A percentile compares a stretch with the other conserved stretches of the same genome.
phyloP scores from a whole-genome alignment of 306 rosid species.

The Erythrophleum fordii region DNA sequence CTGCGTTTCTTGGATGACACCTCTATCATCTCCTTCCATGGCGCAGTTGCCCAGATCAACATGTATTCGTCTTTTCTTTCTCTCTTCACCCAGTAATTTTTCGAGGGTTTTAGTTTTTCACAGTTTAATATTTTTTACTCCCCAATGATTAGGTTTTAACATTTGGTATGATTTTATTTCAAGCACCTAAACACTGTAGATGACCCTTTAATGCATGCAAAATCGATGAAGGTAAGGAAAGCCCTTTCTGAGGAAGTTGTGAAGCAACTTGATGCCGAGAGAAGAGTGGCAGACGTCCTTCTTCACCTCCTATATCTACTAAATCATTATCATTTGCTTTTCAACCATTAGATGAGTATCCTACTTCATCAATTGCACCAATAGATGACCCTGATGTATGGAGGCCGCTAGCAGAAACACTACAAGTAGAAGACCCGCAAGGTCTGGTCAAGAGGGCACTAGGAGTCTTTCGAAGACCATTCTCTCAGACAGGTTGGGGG shows the following conservation, averaged over 20 bases:
- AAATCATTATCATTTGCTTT: conserved; percentile 69
- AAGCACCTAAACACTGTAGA: conserved; percentile 67
- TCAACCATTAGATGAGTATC: conserved; percentile 78
- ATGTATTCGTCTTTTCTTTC: conserved; percentile 51
- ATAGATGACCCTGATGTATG: conserved; percentile 82
- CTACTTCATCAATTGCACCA: conserved; percentile 64
- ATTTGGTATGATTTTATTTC: neutral
- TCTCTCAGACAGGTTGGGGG: too few species aligned
- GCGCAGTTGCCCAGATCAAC: conserved; percentile 96
- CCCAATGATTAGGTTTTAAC: neutral
- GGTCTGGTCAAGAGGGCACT: conserved; percentile 61
- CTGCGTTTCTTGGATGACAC: too few species aligned
- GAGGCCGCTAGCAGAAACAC: conserved; percentile 76
- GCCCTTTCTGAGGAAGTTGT: conserved; percentile 72
- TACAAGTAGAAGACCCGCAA: conserved; percentile 60
- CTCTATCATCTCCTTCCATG: conserved; percentile 93
- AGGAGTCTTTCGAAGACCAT: too few species aligned
- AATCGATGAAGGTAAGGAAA: conserved; percentile 80
- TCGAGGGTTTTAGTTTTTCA: neutral
- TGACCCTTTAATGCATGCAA: conserved; percentile 66
- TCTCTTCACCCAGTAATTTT: neutral
- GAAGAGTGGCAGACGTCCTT: conserved; percentile 62
- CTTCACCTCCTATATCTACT: conserved; percentile 71
- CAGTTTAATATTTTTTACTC: neutral
- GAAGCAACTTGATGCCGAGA: conserved; percentile 74